Conservation (phyloP, 768 basidiomycete species). For the Boletus edulis region DNA sequence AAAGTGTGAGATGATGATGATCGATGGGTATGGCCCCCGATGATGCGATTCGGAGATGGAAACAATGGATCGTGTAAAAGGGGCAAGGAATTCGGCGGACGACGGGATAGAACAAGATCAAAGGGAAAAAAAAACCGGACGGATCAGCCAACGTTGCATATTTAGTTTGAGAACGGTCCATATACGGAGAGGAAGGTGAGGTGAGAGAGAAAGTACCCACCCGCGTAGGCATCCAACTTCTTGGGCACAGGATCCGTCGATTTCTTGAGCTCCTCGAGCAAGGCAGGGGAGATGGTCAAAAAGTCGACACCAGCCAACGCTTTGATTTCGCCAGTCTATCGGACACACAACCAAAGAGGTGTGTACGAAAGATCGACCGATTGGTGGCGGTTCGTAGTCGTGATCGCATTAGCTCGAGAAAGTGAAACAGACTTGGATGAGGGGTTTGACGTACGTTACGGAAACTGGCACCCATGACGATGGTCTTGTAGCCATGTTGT, state of each 20-base stretch:
- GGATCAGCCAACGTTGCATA: slow-evolving; percentile 11
- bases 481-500: slow-evolving; percentile 96
- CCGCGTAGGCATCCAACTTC: slow-evolving; percentile 68
- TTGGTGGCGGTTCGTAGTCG: neutral
- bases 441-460: slow-evolving; percentile 69
- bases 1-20: neutral
- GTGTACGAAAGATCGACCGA: slow-evolving; percentile 1
- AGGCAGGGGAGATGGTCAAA: slow-evolving; percentile 88
- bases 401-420: slow-evolving; percentile 1
- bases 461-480: slow-evolving; percentile 99
- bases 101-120: too few relatives aligned
- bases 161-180: neutral
- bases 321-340: slow-evolving; percentile 86
- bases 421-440: neutral
- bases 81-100: neutral
- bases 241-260: slow-evolving; percentile 76
- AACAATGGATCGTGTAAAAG: neutral
- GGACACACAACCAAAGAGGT: slow-evolving; percentile 5
- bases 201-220: slow-evolving; percentile 37
- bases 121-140: neutral
- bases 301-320: slow-evolving; percentile 96
- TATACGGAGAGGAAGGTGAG: neutral
- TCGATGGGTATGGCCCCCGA: too few relatives aligned
- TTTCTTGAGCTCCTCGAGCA: slow-evolving; percentile 92
- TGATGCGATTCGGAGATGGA: neutral